Evolutionary conservation across 2,329 filamentous ascomycete species (phyloP), one percentile per base, ranked within the genome.

Genomic region (Colletotrichum magnum): DNA sequence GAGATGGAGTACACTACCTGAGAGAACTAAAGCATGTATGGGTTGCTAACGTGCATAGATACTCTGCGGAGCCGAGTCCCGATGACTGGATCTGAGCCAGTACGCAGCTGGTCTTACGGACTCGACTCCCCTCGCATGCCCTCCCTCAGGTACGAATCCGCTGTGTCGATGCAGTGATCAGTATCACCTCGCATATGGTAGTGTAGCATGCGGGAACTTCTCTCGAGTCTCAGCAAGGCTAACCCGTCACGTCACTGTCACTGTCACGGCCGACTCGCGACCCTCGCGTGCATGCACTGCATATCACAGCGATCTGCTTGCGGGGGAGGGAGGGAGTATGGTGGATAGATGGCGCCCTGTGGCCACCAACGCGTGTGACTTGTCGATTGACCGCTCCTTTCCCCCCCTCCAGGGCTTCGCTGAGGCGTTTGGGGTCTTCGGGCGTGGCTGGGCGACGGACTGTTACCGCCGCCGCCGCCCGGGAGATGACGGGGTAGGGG

Each of bases 351-450:
- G 45, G 26, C 18, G 41, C 63, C 43, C 50, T 61, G 56, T 61
- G 45, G 43, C 43, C 59, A 57, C 51, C 56, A 18, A 24, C 51
- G 56, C 56, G 43, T 67, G 52, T 41, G 51, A 54, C 51, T 53
- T 61, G 24, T 39, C 45, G 56, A 57, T 57, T 69, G 67, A 69
- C 67, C 67, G 67, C 67, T 60, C 36, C 54, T 68, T 65, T 58
- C 28, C 36, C 39, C 39, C 15, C 51, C 32, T 36, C 32, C 7
- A 36, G 32, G 32, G 7, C 32, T 36, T 36, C 32, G 32, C 32
- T 36, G 32, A 36, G 36, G 50, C 18, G 56, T 50, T 61, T 53
- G 53, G n/a, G n/a, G 13, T 5, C 3, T 59, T 62, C 45, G 48
- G 54, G 50, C 56, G 66, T 61, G 56, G 36, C 32, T 60, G 66